These are phyloP conservation scores for Globisporangium orthogonon DNA, from an alignment of 352 stramenopile species.

Conservation along the genomic window DNA sequence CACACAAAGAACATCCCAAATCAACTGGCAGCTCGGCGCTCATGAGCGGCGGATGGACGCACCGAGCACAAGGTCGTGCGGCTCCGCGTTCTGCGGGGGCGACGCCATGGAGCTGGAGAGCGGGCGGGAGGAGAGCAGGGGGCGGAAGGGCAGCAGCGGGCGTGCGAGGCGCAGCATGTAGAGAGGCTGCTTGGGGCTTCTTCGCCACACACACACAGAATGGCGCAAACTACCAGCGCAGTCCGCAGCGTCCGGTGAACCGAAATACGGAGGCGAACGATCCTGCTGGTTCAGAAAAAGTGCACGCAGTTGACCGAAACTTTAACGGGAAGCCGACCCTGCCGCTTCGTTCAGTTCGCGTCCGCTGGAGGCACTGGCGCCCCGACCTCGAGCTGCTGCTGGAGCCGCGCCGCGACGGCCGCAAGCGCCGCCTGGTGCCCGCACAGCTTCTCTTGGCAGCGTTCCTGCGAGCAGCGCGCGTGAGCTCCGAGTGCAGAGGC, in stretches of 20 bases:
- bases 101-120: slow-evolving; percentile 26
- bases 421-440: slow-evolving; percentile 36
- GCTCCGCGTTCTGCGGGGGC: slow-evolving; percentile 25
- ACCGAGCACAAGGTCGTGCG: slow-evolving; percentile 53
- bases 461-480: slow-evolving; percentile 15
- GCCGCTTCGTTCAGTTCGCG: background rate
- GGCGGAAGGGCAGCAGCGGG: background rate
- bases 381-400: background rate
- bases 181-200: slow-evolving; percentile 7
- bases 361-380: background rate
- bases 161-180: slow-evolving; percentile 28
- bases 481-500: background rate
- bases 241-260: background rate
- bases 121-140: slow-evolving; percentile 14
- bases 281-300: no score
- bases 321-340: background rate
- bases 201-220: slow-evolving; percentile 5
- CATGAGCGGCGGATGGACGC: slow-evolving; percentile 5
- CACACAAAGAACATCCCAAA: background rate
- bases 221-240: slow-evolving; percentile 10
- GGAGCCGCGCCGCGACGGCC: slow-evolving; percentile 13
- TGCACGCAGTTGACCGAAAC: no score
- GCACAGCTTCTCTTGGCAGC: slow-evolving; percentile 26
- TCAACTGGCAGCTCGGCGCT: no score
- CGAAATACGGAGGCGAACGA: background rate